Conservation (phyloP, 331 rosid genomes). For the Saraca asoca region DNA sequence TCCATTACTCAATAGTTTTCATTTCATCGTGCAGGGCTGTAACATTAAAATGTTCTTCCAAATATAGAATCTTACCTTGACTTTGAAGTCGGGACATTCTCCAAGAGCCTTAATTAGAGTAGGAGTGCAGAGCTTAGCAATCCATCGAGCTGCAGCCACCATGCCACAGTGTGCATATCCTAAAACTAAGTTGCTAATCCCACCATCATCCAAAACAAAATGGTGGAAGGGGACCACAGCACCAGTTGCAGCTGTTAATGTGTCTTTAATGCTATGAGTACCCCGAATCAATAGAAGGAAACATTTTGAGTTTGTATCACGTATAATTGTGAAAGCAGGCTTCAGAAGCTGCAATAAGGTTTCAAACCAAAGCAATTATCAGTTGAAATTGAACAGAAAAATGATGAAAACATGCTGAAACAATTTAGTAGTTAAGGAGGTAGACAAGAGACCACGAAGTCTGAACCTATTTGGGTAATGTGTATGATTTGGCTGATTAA, state of each 20-base stretch:
- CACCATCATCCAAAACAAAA: conserved; percentile 88
- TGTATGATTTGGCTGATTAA: too few species aligned
- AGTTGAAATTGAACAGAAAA: not conserved
- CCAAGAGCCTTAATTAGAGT: conserved; percentile 69
- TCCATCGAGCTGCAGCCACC: conserved; percentile 99
- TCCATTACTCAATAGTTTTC: not conserved
- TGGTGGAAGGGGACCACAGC: conserved; percentile 98
- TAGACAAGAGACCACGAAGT: too few species aligned
- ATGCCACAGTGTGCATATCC: conserved; percentile 99
- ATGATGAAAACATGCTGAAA: conserved; percentile 1
- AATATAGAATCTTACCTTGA: conserved; percentile 58
- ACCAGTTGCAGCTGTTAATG: conserved; percentile 95
- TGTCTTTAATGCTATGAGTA: conserved; percentile 96
- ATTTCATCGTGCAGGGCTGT: not conserved
- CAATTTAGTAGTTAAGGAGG: too few species aligned
- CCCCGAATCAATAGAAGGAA: conserved; percentile 95
- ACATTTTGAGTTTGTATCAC: conserved; percentile 69
- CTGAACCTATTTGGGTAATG: too few species aligned
- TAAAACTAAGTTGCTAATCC: conserved; percentile 84
- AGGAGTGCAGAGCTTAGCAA: conserved; percentile 91
- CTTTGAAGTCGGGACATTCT: conserved; percentile 76
- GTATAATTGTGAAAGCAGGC: conserved; percentile 89
- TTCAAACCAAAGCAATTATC: conserved; percentile 28
- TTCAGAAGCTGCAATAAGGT: conserved; percentile 75
- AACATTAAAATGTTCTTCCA: conserved; percentile 14